Evolutionary conservation across 768 basidiomycete genomes (phyloP).

Genomic region (Macrolepiota albuminosa): DNA sequence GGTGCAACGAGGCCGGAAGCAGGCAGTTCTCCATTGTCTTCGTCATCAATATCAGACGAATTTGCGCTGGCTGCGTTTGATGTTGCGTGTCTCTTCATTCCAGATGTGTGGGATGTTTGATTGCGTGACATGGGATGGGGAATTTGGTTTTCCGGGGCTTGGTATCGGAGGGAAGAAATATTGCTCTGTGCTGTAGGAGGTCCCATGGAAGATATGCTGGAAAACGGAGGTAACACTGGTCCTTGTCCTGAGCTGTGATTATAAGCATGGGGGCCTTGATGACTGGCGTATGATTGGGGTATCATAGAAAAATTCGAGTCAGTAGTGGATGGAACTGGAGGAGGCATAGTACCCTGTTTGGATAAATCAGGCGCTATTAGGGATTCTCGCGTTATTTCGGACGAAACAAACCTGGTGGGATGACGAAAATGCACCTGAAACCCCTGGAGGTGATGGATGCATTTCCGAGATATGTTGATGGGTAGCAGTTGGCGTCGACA

Average conservation of each 20-base stretch:
- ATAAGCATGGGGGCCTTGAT: constrained; percentile 32
- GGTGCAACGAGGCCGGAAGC: constrained; percentile 81
- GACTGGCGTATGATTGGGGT: constrained; percentile 38
- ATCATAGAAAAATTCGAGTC: constrained; percentile 43
- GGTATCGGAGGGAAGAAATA: constrained; percentile 58
- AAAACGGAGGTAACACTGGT: constrained; percentile 66
- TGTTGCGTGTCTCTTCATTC: constrained; percentile 57
- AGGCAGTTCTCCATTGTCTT: constrained; percentile 75
- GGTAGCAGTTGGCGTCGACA: constrained; percentile 43
- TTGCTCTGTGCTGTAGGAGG: constrained; percentile 39
- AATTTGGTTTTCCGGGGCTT: constrained; percentile 38
- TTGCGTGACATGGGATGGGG: constrained; percentile 27
- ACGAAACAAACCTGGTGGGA: constrained; percentile 21
- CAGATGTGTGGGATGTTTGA: constrained; percentile 32
- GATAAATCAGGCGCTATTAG: constrained; percentile 22
- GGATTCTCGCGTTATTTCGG: constrained; percentile 11
- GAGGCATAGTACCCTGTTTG: constrained; percentile 31
- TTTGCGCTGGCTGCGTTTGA: constrained; percentile 74
- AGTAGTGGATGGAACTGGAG: constrained; percentile 26
- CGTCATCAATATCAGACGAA: constrained; percentile 82
- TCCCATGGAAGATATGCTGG: constrained; percentile 59
- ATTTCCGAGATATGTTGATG: constrained; percentile 35
- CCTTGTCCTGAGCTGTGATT: constrained; percentile 34
- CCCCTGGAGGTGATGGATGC: constrained; percentile 35
- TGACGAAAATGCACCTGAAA: constrained; percentile 22